Evolutionary conservation across 768 basidiomycete species (phyloP), one percentile per base, ranked within the genome.

Genomic region (Podaxis sp.): DNA sequence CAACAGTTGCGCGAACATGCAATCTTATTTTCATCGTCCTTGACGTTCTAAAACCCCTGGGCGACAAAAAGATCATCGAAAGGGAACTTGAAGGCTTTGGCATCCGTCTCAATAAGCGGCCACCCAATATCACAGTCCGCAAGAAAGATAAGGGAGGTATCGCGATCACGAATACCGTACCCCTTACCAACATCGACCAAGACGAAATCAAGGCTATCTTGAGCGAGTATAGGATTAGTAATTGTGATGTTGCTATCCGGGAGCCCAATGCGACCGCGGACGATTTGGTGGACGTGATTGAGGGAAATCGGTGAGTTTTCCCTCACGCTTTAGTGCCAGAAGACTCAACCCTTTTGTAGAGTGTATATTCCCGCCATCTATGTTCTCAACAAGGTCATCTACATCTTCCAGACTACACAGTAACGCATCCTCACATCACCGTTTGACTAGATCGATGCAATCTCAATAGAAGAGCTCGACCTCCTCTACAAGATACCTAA

Each of bases 21-120:
- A 93, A 98, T 73, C 87, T 98, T 37, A 98, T 99, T 62, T 98
- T 98, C 75, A 98, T 99, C 72, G 91, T 98, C 28, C 85, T 99
- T 52, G 97, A 99, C 69, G 97, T 99, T 27, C 84, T 97, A 37
- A 99, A 98, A 76, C 97, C 97, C n/a, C 84, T 98, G 16, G 91
- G 90, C 25, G 96, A 98, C 78, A 94, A 97, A 69, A 89, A 82
- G 61, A 77, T 97, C 67, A 93, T 99, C 61, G 94, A 98, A 74
- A 69, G 79, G 36, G 97, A 99, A 72, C 76, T 99, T 62, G 97
- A 99, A 80, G 94, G 95, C n/a, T 98, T 98, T 68, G 97, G 96
- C 9, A 97, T 98, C 66, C 83, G 95, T 52, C 78, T 98, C 62
- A 99, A 99, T 79, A 98, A 98, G 76, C 85, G 86, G 64, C 93